Percentiles rank a stretch among this genome's conserved stretches.
These are phyloP conservation scores for Candida xyloterini DNA, from an alignment of 805 yeast genomes.

Conservation along the genomic window DNA sequence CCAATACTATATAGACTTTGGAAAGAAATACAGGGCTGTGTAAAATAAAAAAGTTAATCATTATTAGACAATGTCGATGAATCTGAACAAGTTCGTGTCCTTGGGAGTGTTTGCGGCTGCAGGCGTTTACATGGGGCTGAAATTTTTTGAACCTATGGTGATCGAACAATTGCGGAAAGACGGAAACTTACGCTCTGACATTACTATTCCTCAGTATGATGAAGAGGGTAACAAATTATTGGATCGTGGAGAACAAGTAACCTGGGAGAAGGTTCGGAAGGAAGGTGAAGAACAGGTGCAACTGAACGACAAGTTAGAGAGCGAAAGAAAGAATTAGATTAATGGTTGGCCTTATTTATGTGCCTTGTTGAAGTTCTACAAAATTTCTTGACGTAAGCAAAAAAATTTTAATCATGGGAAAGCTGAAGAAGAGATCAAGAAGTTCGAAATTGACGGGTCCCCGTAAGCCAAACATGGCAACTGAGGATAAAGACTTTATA, in stretches of 20 bases:
- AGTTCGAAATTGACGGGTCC: conserved; percentile 31
- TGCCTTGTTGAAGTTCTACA: not conserved
- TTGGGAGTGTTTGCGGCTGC: conserved; percentile 29
- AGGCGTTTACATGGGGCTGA: conserved; percentile 54
- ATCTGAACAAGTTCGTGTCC: conserved; percentile 22
- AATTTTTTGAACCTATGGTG: conserved; percentile 72
- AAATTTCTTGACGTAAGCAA: conserved; percentile 6
- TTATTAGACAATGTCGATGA: conserved; percentile 9
- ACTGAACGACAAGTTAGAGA: conserved; percentile 8
- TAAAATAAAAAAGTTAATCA: conserved; percentile 6
- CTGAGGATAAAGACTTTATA: conserved; percentile 27
- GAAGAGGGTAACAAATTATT: conserved; percentile 37
- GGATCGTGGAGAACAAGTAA: conserved; percentile 18
- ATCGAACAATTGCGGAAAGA: conserved; percentile 65
- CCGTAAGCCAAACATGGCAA: conserved; percentile 4
- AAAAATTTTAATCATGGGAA: conserved; percentile 52
- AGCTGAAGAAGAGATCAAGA: conserved; percentile 66
- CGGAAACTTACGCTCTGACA: conserved; percentile 60
- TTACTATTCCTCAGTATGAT: conserved; percentile 53
- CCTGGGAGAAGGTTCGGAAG: conserved; percentile 56
- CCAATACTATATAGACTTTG: conserved; percentile 62
- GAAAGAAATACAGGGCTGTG: conserved; percentile 32
- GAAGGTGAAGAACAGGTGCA: conserved; percentile 18
- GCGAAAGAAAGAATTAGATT: not conserved
- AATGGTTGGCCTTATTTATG: not conserved